phyloP scores from a whole-genome alignment of 1,284 basidiomycete species.

The Marasmius fiardii region DNA sequence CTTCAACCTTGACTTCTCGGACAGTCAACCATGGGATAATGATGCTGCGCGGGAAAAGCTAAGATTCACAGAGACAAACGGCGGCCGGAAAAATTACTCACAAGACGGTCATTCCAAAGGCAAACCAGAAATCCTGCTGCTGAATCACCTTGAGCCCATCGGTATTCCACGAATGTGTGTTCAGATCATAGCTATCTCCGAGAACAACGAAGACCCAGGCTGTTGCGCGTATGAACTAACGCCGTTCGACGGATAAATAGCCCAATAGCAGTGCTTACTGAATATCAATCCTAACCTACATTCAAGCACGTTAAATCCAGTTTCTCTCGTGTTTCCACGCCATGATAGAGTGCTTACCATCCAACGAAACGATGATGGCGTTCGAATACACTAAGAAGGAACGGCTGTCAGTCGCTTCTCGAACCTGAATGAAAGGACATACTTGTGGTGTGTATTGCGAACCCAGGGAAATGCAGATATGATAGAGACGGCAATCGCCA shows the following conservation, averaged over 20 bases:
- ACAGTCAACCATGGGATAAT: slow-evolving; percentile 74
- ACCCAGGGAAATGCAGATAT: slow-evolving; percentile 67
- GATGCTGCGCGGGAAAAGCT: slow-evolving; percentile 39
- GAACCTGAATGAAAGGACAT: slow-evolving; percentile 18
- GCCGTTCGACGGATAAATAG: slow-evolving; percentile 5
- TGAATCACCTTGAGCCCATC: slow-evolving; percentile 51
- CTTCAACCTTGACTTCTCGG: slow-evolving; percentile 67
- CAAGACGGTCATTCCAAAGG: slow-evolving; percentile 70
- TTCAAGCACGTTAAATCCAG: slow-evolving; percentile 4
- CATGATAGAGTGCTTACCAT: slow-evolving; percentile 41
- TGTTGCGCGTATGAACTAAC: slow-evolving; percentile 14
- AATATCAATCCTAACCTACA: slow-evolving; percentile 51
- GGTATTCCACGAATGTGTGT: slow-evolving; percentile 56
- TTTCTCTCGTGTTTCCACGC: slow-evolving; percentile 8
- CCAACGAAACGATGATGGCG: slow-evolving; percentile 69
- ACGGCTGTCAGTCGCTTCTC: neutral
- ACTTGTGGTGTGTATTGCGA: slow-evolving; percentile 68
- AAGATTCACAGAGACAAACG: neutral
- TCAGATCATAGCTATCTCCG: slow-evolving; percentile 59
- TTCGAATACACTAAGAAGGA: slow-evolving; percentile 53
- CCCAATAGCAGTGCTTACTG: slow-evolving; percentile 33
- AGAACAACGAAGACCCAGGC: slow-evolving; percentile 68
- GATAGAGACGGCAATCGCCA: slow-evolving; percentile 54
- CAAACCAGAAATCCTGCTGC: slow-evolving; percentile 79
- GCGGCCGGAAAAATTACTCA: slow-evolving; percentile 29